A percentile compares a stretch with the other conserved stretches of the same genome.
Conservation (phyloP, 2,329 filamentous ascomycete species). For the Colletotrichum costaricense region DNA sequence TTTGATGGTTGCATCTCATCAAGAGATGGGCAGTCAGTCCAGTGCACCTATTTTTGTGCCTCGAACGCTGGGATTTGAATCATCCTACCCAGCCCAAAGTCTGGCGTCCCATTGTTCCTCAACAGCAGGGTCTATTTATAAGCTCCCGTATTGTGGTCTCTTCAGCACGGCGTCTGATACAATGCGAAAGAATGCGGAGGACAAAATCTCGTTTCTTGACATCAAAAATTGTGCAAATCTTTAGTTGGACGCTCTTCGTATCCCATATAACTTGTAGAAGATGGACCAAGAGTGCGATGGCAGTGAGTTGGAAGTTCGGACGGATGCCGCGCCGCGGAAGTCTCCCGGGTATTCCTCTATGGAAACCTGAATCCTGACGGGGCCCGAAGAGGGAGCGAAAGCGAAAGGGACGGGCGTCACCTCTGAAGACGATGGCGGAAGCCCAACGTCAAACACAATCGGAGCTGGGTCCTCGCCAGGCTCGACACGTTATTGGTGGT, state of each 20-base stretch:
- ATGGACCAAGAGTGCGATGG: not conserved
- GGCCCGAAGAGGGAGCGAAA: not conserved
- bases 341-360: slow-evolving; percentile 4
- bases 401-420: slow-evolving; percentile 18
- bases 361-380: not conserved
- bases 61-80: not conserved
- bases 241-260: not conserved
- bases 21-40: not conserved
- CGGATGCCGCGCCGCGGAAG: slow-evolving; percentile 20
- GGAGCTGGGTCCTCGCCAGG: slow-evolving; percentile 30
- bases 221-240: not conserved
- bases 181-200: not conserved
- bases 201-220: not conserved
- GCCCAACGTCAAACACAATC: not conserved
- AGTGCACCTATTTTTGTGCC: not conserved
- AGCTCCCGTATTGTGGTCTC: not conserved
- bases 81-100: not conserved
- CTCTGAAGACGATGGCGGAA: not conserved
- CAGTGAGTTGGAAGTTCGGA: not conserved
- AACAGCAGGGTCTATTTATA: slow-evolving; percentile 14
- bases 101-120: not conserved
- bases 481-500: slow-evolving; percentile 25
- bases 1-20: slow-evolving; percentile 8
- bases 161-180: not conserved
- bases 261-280: not conserved